Conservation (phyloP, 75 land plant genomes). For the Isoetes taiwanensis region DNA sequence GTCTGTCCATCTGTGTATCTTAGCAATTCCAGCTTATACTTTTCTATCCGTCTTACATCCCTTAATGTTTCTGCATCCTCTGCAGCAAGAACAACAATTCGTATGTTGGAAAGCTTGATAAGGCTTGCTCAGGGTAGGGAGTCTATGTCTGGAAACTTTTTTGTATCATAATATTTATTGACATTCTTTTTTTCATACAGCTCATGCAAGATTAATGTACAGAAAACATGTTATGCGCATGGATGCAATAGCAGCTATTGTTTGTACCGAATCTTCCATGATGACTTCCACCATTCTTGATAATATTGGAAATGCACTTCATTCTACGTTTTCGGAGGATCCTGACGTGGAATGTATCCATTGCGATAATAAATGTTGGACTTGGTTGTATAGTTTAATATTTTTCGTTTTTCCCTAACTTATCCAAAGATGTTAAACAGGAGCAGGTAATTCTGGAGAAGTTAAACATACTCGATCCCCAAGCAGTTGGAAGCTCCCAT, state of each 20-base stretch:
- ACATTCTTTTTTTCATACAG: slow-evolving; percentile 21
- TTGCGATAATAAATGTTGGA: not conserved
- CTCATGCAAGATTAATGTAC: slow-evolving; percentile 97
- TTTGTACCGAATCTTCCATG: slow-evolving; percentile 96
- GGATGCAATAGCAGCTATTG: slow-evolving; percentile 83
- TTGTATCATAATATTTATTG: no score
- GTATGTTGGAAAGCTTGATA: slow-evolving; percentile 94
- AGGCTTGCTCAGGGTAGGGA: slow-evolving; percentile 82
- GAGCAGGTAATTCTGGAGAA: slow-evolving; percentile 56
- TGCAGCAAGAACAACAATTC: slow-evolving; percentile 87
- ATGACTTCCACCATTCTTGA: slow-evolving; percentile 91
- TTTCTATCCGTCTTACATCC: no score
- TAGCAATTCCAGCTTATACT: no score
- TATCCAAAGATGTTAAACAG: slow-evolving; percentile 51
- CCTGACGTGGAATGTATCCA: slow-evolving; percentile 97
- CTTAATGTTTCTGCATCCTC: not conserved
- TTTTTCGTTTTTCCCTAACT: slow-evolving; percentile 16
- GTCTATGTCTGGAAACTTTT: not conserved
- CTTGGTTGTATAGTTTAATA: not conserved
- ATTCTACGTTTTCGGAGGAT: slow-evolving; percentile 69
- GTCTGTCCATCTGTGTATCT: slow-evolving; percentile 15
- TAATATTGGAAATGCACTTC: slow-evolving; percentile 73
- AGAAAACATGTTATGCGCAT: slow-evolving; percentile 66
- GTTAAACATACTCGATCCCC: slow-evolving; percentile 25
- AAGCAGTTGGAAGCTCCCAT: no score